Conservation (phyloP, 2,329 filamentous ascomycete genomes). For the Exophiala sideris region DNA sequence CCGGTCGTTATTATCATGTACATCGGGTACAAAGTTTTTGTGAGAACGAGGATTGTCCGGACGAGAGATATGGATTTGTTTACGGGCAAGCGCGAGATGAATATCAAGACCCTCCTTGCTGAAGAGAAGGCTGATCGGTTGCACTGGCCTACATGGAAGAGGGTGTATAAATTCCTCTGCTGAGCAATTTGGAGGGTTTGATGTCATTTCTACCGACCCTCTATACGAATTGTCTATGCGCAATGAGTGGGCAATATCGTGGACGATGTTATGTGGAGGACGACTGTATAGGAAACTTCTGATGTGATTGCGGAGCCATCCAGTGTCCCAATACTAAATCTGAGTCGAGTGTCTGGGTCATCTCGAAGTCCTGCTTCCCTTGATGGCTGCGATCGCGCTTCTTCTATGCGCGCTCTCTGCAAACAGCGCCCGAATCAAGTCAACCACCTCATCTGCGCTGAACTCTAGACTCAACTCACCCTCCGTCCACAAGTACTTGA, state of each 20-base stretch:
- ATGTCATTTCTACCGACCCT: no score
- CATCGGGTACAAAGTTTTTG: constrained; percentile 71
- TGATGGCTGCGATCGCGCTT: constrained; percentile 46
- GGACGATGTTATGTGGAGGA: no score
- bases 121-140: constrained; percentile 74
- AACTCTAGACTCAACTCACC: constrained; percentile 63
- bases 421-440: constrained; percentile 62
- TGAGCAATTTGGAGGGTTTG: constrained; percentile 34
- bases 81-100: constrained; percentile 80
- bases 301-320: neutral
- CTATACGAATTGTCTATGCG: no score
- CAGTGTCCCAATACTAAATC: no score
- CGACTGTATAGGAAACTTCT: no score
- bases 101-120: constrained; percentile 71
- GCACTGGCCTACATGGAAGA: constrained; percentile 74
- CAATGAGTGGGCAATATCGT: no score
- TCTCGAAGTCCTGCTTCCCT: constrained; percentile 30
- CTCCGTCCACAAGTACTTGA: constrained; percentile 63
- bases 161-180: constrained; percentile 69
- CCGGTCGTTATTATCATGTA: constrained; percentile 51
- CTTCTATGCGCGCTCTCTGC: constrained; percentile 59
- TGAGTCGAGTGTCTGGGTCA: neutral
- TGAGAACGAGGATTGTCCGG: constrained; percentile 64
- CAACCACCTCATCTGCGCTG: constrained; percentile 58
- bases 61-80: constrained; percentile 77